phyloP scores from a whole-genome alignment of 306 rosid genomes.

The Trichosanthes cucumerina region DNA sequence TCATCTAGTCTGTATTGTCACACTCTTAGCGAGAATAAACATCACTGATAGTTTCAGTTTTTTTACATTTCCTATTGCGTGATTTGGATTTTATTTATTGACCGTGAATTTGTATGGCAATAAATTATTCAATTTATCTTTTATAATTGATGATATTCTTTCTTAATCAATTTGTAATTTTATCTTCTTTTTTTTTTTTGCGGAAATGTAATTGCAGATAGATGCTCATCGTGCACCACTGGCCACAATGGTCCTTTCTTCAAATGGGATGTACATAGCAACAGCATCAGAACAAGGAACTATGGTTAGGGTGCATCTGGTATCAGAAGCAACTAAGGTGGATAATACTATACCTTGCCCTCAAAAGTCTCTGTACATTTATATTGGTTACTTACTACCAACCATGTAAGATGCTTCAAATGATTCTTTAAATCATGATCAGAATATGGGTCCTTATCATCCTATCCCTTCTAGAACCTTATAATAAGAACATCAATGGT shows the following conservation, averaged over 20 bases:
- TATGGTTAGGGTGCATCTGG: constrained; percentile 77
- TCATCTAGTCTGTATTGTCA: background rate
- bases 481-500: background rate
- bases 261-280: constrained; percentile 78
- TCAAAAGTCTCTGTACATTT: background rate
- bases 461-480: background rate
- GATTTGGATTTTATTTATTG: background rate
- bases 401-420: background rate
- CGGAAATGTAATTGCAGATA: constrained; percentile 41
- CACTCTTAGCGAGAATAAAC: background rate
- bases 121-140: background rate
- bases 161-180: background rate
- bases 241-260: constrained; percentile 74
- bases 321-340: constrained; percentile 90
- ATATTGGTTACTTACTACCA: background rate
- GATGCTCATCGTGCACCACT: constrained; percentile 84
- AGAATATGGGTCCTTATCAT: background rate
- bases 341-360: constrained; percentile 13
- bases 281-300: constrained; percentile 99
- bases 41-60: background rate
- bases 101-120: background rate
- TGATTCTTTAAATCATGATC: background rate
- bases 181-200: constrained; percentile 5
- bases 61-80: background rate
- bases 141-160: background rate